These are phyloP conservation scores for Arxiozyma slooffiae DNA, from an alignment of 1,139 yeast genomes.

Conservation along the genomic window DNA sequence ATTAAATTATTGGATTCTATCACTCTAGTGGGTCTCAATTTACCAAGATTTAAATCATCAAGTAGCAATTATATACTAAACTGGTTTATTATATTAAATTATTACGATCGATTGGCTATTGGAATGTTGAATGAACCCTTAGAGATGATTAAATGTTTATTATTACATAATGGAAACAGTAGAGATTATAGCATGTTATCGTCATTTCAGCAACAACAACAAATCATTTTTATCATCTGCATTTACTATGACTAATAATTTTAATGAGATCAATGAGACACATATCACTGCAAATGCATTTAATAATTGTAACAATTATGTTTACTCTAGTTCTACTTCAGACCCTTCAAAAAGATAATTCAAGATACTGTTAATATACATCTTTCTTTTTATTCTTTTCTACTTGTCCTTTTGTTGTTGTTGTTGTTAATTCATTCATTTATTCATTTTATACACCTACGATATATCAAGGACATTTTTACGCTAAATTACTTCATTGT, in stretches of 20 bases:
- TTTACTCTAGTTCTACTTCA: neutral
- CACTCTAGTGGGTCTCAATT: slow-evolving; percentile 50
- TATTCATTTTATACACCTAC: neutral
- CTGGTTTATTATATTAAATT: slow-evolving; percentile 47
- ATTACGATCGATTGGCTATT: slow-evolving; percentile 49
- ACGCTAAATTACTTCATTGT: too few species aligned
- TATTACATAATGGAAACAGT: neutral
- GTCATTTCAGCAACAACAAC: neutral
- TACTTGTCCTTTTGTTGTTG: neutral
- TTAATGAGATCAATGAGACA: neutral
- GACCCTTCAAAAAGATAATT: neutral
- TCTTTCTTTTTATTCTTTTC: neutral
- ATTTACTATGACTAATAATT: neutral
- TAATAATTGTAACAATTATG: too few species aligned
- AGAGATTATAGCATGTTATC: neutral
- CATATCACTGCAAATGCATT: neutral
- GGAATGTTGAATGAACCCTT: slow-evolving; percentile 42
- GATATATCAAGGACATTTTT: neutral
- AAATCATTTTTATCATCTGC: neutral
- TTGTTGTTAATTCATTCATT: neutral
- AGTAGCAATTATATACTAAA: slow-evolving; percentile 56
- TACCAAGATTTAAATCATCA: slow-evolving; percentile 64
- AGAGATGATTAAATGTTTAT: slow-evolving; percentile 34
- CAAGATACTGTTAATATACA: neutral
- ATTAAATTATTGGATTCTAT: slow-evolving; percentile 60